Conservation (phyloP, 164 flowering plant genomes). For the Paratinospora sagittata region DNA sequence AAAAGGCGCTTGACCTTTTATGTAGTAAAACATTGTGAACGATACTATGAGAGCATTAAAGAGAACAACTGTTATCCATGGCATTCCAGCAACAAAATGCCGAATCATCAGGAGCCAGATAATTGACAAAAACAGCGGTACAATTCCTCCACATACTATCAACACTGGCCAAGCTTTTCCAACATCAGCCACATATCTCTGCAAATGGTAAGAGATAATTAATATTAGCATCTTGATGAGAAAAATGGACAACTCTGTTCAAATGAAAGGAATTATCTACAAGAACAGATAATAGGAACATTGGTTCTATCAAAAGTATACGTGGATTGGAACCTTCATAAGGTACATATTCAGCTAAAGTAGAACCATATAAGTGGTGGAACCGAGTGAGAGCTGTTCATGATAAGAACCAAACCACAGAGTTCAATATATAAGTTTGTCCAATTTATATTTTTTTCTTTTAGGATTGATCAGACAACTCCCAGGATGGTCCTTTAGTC, state of each 20-base stretch:
- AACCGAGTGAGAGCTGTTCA: too few species aligned
- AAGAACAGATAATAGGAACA: neutral
- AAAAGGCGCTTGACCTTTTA: constrained; percentile 62
- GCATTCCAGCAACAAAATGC: constrained; percentile 92
- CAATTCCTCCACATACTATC: constrained; percentile 89
- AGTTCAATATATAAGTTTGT: too few species aligned
- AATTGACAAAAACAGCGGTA: constrained; percentile 82
- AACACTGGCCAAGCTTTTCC: constrained; percentile 94
- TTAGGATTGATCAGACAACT: too few species aligned
- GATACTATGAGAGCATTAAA: constrained; percentile 77
- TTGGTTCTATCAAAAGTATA: neutral
- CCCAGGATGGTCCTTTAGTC: too few species aligned
- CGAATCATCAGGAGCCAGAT: constrained; percentile 89
- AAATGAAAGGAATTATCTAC: neutral
- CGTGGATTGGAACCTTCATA: too few species aligned
- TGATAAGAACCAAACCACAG: too few species aligned
- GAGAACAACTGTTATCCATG: constrained; percentile 86
- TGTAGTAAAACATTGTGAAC: constrained; percentile 82
- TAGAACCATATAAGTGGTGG: too few species aligned
- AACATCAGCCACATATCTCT: constrained; percentile 94
- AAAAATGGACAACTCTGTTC: neutral
- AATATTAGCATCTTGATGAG: neutral
- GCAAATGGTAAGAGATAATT: constrained; percentile 22
- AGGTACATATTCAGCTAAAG: too few species aligned
- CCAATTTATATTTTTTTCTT: too few species aligned